A percentile compares a stretch with the other conserved stretches of the same genome.
Evolutionary conservation across 2,329 filamentous ascomycete genomes (phyloP).

Genomic region (Drechslerella coelobrocha): DNA sequence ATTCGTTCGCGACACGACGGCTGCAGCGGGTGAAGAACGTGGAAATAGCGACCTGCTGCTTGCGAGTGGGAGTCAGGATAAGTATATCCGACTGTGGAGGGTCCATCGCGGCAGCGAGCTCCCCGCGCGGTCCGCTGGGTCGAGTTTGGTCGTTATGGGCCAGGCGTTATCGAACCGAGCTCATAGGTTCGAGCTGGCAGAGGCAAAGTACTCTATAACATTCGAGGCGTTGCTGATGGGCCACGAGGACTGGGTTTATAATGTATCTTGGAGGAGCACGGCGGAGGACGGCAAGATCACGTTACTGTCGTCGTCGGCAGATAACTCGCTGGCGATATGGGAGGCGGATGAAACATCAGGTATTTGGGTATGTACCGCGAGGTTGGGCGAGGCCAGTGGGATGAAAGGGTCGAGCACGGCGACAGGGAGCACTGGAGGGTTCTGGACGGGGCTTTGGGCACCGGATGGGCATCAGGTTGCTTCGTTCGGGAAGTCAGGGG

Average conservation of each 20-base stretch:
- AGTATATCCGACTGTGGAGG: slow-evolving; percentile 93
- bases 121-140: slow-evolving; percentile 64
- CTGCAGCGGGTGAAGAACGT: slow-evolving; percentile 61
- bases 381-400: slow-evolving; percentile 89
- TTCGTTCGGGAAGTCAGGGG: slow-evolving; percentile 86
- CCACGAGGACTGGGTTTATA: slow-evolving; percentile 99
- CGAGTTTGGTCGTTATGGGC: slow-evolving; percentile 65
- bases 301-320: slow-evolving; percentile 89
- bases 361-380: slow-evolving; percentile 84
- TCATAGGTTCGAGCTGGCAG: slow-evolving; percentile 71
- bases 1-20: slow-evolving; percentile 75
- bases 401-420: slow-evolving; percentile 96
- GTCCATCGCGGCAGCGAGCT: slow-evolving; percentile 74
- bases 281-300: slow-evolving; percentile 64
- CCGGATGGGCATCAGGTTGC: slow-evolving; percentile 76
- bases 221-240: slow-evolving; percentile 94
- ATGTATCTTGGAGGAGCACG: slow-evolving; percentile 71
- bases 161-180: slow-evolving; percentile 79
- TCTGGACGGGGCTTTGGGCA: slow-evolving; percentile 95
- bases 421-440: slow-evolving; percentile 92
- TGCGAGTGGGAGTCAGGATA: slow-evolving; percentile 94
- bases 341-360: slow-evolving; percentile 81
- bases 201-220: slow-evolving; percentile 75
- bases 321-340: slow-evolving; percentile 95
- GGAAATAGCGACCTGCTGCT: slow-evolving; percentile 71